These are phyloP conservation scores for Dryas octopetala DNA, from an alignment of 306 rosid species.

Conservation along the genomic window DNA sequence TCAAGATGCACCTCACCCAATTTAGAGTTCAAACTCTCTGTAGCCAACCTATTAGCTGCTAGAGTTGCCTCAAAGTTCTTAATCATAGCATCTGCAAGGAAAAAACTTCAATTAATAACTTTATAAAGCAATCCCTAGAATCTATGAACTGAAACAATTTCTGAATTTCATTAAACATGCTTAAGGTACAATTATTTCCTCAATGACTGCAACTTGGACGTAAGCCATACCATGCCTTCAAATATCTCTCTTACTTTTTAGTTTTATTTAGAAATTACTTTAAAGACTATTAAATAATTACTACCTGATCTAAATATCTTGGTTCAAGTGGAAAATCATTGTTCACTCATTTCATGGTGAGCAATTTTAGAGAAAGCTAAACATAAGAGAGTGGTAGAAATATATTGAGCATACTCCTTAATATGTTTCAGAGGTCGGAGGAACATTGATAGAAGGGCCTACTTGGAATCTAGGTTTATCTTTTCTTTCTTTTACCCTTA, in stretches of 20 bases:
- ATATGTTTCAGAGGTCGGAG: neutral
- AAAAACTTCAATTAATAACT: neutral
- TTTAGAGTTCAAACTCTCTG: slow-evolving; percentile 62
- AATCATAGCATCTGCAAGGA: slow-evolving; percentile 58
- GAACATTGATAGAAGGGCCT: neutral
- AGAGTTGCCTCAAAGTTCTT: slow-evolving; percentile 62
- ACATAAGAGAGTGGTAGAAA: neutral
- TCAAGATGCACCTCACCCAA: slow-evolving; percentile 57
- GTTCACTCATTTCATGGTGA: neutral
- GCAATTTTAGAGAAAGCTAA: neutral
- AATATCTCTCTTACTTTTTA: neutral
- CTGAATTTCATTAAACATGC: neutral
- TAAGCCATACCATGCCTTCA: neutral
- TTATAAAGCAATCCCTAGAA: slow-evolving; percentile 14
- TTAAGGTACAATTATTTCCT: slow-evolving; percentile 12
- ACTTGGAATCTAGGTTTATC: too few species aligned
- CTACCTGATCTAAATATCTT: neutral
- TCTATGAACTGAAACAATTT: neutral
- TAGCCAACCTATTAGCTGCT: slow-evolving; percentile 47
- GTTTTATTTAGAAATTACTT: neutral
- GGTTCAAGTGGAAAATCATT: neutral
- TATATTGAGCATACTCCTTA: neutral
- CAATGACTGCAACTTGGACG: slow-evolving; percentile 2
- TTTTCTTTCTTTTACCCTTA: neutral
- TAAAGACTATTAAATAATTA: neutral